phyloP scores from a whole-genome alignment of 805 yeast species.

The Blastobotrys attinorum region DNA sequence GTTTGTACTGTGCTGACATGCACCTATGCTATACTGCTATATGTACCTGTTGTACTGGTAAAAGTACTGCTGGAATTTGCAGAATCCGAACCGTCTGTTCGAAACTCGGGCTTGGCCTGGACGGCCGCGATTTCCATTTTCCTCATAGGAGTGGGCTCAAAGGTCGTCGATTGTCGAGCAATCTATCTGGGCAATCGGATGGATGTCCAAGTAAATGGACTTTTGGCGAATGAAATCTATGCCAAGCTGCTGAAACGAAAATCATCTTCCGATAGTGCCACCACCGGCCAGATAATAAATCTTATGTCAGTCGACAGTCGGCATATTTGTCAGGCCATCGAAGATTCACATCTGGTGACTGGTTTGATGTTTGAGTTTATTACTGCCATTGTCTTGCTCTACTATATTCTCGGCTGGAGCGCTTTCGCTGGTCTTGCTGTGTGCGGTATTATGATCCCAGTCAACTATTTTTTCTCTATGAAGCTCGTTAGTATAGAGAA shows the following conservation, averaged over 20 bases:
- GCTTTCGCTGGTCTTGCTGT: conserved; percentile 71
- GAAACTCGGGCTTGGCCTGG: too few species aligned
- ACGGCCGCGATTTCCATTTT: neutral
- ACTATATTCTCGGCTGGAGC: conserved; percentile 70
- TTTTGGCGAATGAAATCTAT: neutral
- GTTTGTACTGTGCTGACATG: too few species aligned
- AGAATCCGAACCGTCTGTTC: neutral
- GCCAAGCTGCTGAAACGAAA: conserved; percentile 1
- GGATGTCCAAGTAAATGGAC: neutral
- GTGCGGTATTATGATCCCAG: conserved; percentile 56
- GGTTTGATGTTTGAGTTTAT: conserved; percentile 29
- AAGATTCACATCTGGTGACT: conserved; percentile 75
- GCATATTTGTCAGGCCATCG: conserved; percentile 86
- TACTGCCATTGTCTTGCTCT: conserved; percentile 54
- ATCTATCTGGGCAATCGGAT: neutral
- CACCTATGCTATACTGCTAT: too few species aligned
- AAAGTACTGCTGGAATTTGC: neutral
- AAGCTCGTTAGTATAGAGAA: conserved; percentile 60
- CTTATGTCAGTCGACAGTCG: conserved; percentile 90
- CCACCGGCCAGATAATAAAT: conserved; percentile 66
- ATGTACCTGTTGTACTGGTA: neutral
- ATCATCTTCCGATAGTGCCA: conserved; percentile 8
- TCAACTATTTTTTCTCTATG: conserved; percentile 58
- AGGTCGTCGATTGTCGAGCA: neutral
- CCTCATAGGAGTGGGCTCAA: neutral